Percentiles rank a stretch among this genome's conserved stretches.
Conservation (phyloP, 441 rosid species). For the Gossypium gossypioides region DNA sequence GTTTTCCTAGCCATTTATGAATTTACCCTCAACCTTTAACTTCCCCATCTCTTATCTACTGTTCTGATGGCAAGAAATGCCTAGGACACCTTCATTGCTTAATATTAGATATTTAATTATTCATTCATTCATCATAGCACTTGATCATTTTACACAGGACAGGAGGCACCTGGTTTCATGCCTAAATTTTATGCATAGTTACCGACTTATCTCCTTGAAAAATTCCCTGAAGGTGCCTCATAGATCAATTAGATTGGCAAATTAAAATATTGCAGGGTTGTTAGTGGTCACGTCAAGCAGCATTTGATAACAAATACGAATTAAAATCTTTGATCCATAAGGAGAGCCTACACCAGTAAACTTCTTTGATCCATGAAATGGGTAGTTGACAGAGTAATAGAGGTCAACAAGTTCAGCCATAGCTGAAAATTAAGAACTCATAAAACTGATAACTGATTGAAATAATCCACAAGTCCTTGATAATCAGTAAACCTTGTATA, state of each 20-base stretch:
- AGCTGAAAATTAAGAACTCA: neutral
- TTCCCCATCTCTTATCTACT: neutral
- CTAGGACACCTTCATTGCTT: neutral
- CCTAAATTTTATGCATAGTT: neutral
- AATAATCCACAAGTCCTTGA: neutral
- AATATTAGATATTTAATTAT: neutral
- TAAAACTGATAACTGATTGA: neutral
- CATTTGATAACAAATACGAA: neutral
- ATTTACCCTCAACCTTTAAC: neutral
- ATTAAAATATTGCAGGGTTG: neutral
- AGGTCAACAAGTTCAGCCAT: neutral
- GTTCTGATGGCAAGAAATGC: neutral
- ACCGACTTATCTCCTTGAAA: neutral
- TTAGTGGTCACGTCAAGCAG: neutral
- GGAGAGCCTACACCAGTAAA: neutral
- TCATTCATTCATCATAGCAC: neutral
- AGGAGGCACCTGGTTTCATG: conserved; percentile 1
- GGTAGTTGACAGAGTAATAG: conserved; percentile 1
- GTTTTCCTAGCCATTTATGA: neutral
- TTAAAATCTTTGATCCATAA: neutral
- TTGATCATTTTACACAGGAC: neutral
- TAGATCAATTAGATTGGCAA: neutral
- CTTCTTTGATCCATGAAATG: neutral
- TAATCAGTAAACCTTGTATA: neutral
- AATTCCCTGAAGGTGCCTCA: neutral